Evolutionary conservation across 768 basidiomycete genomes (phyloP), one percentile per base, ranked within the genome.

Genomic region (Tremella fuciformis): DNA sequence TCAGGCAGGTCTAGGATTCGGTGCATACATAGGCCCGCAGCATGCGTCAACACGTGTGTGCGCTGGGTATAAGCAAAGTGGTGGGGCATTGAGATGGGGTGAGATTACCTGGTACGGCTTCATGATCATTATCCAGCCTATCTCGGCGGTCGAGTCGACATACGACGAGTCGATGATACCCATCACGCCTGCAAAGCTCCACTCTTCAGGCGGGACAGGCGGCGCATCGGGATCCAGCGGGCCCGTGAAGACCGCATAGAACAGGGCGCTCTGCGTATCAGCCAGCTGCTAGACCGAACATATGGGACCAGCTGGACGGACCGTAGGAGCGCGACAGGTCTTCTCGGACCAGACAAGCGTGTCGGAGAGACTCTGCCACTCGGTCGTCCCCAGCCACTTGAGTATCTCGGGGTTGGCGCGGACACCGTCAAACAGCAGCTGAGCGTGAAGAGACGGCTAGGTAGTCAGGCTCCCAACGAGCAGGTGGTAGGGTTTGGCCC

Each of bases 41-140:
- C 60, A 50, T 73, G 71, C 8, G 71, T 69, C 34, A 63, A 53
- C 21, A 73, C 71, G 57, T 73, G 71, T 8, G 71, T 70, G 8
- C 66, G 55, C 61, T 73, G 26, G 2, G 15, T 4, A 39, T 50
- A 34, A 50, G 53, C 34, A 6, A 9, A 2, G 3, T 8, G 49
- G 25, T n/a, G 8, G 8, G n/a, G 8, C 4, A 29, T 4, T 13
- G n/a, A 50, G 49, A 50, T 8, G 25, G 22, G 25, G 9, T 22
- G 49, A 8, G 53, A 64, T 58, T n/a, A 72, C 70, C 49, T 72
- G 70, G 50, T 56, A 72, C 22, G 55, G 61, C 39, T 64, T 62
- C 19, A 67, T 39, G 40, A 72, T 64, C 19, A 65, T 44, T 24
- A 72, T 69, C 57, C 57, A 72, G 22, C 70, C 70, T 16, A 55